Evolutionary conservation across 805 yeast genomes (phyloP).

Genomic region (Starmerella potacharoeniae): DNA sequence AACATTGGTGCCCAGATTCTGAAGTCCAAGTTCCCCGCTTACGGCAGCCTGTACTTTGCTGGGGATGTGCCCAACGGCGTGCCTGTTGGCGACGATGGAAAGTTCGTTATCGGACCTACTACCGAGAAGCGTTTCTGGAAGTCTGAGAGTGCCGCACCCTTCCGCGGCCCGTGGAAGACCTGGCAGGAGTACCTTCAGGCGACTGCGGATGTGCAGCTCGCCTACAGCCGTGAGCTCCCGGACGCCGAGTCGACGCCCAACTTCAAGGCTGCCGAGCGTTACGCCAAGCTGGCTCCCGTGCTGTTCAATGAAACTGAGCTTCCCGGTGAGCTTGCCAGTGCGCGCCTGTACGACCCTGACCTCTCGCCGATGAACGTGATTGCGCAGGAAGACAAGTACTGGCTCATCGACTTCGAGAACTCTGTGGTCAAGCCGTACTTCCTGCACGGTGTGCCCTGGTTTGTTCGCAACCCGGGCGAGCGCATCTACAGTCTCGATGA

Average conservation of each 20-base stretch:
- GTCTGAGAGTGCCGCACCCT: slow-evolving; percentile 36
- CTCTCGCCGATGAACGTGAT: slow-evolving; percentile 84
- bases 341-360: slow-evolving; percentile 71
- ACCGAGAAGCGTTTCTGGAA: slow-evolving; percentile 71
- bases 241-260: slow-evolving; percentile 41
- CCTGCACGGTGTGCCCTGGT: slow-evolving; percentile 67
- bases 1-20: slow-evolving; percentile 50
- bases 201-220: slow-evolving; percentile 57
- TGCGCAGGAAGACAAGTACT: slow-evolving; percentile 29
- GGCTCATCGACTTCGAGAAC: slow-evolving; percentile 75
- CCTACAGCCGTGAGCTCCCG: slow-evolving; percentile 43
- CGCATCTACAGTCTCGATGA: slow-evolving; percentile 72
- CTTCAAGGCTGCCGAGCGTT: slow-evolving; percentile 46
- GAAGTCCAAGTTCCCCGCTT: slow-evolving; percentile 50
- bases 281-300: slow-evolving; percentile 43
- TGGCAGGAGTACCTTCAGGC: slow-evolving; percentile 55
- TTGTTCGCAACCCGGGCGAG: slow-evolving; percentile 78
- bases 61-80: slow-evolving; percentile 36
- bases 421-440: slow-evolving; percentile 71
- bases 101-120: slow-evolving; percentile 66
- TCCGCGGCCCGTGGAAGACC: slow-evolving; percentile 68
- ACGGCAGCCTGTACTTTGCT: slow-evolving; percentile 73
- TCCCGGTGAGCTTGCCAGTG: slow-evolving; percentile 48
- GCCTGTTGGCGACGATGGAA: slow-evolving; percentile 31
- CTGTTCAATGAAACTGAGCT: slow-evolving; percentile 44